A percentile compares a stretch with the other conserved stretches of the same genome.
Evolutionary conservation across 192 early-diverging fungal genomes (phyloP).

Genomic region (Mortierella antarctica): DNA sequence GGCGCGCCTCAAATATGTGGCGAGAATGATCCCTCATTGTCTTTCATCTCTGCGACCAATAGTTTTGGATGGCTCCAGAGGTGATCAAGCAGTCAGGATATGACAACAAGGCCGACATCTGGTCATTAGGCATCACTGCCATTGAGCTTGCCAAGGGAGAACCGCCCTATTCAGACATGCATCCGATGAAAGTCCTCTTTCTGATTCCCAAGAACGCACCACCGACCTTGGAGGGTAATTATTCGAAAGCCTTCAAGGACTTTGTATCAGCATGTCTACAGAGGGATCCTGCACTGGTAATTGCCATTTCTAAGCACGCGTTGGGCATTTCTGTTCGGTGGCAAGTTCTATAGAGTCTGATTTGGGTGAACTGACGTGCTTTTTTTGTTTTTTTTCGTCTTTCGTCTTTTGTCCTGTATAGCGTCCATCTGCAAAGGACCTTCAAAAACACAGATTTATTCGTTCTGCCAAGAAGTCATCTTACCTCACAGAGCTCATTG

Average conservation of each 20-base stretch:
- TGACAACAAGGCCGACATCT: slow-evolving; percentile 97
- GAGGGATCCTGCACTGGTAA: slow-evolving; percentile 81
- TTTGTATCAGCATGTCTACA: slow-evolving; percentile 90
- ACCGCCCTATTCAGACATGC: slow-evolving; percentile 93
- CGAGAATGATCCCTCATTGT: not conserved
- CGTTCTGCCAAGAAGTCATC: slow-evolving; percentile 84
- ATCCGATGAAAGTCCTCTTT: slow-evolving; percentile 96
- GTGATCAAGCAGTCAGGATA: slow-evolving; percentile 96
- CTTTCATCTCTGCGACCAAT: not conserved
- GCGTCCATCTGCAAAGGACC: slow-evolving; percentile 89
- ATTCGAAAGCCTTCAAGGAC: slow-evolving; percentile 87
- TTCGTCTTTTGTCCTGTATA: slow-evolving; percentile 53
- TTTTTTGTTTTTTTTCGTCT: slow-evolving; percentile 6
- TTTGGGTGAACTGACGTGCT: not conserved
- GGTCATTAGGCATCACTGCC: slow-evolving; percentile 97
- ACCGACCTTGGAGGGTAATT: slow-evolving; percentile 80
- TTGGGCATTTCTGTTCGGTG: not conserved
- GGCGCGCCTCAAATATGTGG: no score
- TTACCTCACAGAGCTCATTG: slow-evolving; percentile 86
- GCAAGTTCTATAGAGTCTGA: not conserved
- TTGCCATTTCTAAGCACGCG: slow-evolving; percentile 1
- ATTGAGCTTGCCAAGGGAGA: slow-evolving; percentile 95
- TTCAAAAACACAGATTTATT: slow-evolving; percentile 91
- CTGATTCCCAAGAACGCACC: slow-evolving; percentile 93
- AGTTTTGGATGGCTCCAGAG: slow-evolving; percentile 95